Evolutionary conservation across 352 stramenopile species (phyloP), one percentile per base, ranked within the genome.

Genomic region (Globisporangium parvum): DNA sequence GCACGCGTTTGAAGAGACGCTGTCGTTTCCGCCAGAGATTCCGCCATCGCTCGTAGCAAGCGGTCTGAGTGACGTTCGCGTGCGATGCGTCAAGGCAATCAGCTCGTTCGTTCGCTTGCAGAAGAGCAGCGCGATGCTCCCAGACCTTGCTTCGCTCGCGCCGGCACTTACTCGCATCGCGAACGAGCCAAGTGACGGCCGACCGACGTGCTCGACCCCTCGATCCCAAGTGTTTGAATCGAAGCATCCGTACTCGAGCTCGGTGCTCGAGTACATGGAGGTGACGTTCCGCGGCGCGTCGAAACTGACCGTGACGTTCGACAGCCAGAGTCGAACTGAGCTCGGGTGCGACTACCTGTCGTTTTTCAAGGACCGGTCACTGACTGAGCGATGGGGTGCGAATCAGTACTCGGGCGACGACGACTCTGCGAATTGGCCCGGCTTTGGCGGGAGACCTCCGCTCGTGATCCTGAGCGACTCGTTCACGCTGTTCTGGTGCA

Each of bases 401-500:
- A 65, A 78, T 35, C 65, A 85, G 40, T 93, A 91, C 51, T 86
- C 69, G 47, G 90, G 90, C 17, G 51, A 69, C 17, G 77, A 81
- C 26, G 71, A 57, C n/a, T 69, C 66, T 14, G 78, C 70, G 15
- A 96, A 97, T 47, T 97, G 83, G 73, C 90, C 90, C 4, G 88
- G 90, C 5, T 52, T 67, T 14, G 69, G 67, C 14, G 83, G 76
- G 21, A 63, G 72, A 37, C 62, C 79, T 18, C 69, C 80, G 6
- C 77, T 96, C 18, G 64, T 93, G 2, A 93, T 97, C 39, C 61
- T 72, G 6, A 67, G 71, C 0, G 80, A 88, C 31, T 87, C 80
- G 6, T 96, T 96, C 50, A 87, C 71, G 21, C 53, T 96, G 18
- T 61, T 94, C 20, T 97, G 92, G 81, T 75, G 66, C 49, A 92